Base-by-base conservation (phyloP, 2,329 filamentous ascomycete species). In the Fusarium pseudograminearum region DNA sequence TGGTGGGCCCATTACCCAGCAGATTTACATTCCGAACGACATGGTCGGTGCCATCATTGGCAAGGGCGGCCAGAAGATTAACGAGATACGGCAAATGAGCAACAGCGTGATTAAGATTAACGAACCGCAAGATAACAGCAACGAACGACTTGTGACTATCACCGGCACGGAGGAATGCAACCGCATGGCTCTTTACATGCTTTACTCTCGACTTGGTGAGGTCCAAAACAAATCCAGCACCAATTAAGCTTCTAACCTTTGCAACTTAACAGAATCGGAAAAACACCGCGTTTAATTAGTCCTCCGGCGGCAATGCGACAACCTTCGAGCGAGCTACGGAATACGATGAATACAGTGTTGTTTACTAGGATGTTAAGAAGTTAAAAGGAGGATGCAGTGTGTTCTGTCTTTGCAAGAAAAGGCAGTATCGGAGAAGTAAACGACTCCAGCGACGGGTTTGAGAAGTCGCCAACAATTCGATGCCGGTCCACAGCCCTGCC, bases 51-150 rank as follows among this genome's bases (percentile, higher is more conserved):
- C 96, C 58, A 99, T 99, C 76, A 99, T 99, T 75, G 96, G 96
- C 77, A 99, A 99, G 83, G 96, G 96, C 67, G 96, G 96, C 70
- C 93, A 94, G 58, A 99, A 99, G 88, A 99, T 99, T 86, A 99
- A 99, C 78, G 96, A 99, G 82, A 99, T 99, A 72, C 90, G 96
- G 73, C 94, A 98, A 80, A 90, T 99, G 75, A 97, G 93, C 80
- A 96, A 95, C 73, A 98, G 95, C 82, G 94, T 99, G 47, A 98
- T 99, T 81, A 99, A 99, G 86, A 99, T 99, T 86, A 98, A 99
- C 79, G 96, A 99, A 80, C 96, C 96, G 2, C 96, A 98, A 80
- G 96, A 98, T 81, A 98, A 97, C 83, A 98, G 93, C 86, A 99
- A 98, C 77, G 96, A 99, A 84, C 91, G 96, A 68, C 85, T 99